phyloP scores from a whole-genome alignment of 352 stramenopile species.

The Phytophthora fragariae region DNA sequence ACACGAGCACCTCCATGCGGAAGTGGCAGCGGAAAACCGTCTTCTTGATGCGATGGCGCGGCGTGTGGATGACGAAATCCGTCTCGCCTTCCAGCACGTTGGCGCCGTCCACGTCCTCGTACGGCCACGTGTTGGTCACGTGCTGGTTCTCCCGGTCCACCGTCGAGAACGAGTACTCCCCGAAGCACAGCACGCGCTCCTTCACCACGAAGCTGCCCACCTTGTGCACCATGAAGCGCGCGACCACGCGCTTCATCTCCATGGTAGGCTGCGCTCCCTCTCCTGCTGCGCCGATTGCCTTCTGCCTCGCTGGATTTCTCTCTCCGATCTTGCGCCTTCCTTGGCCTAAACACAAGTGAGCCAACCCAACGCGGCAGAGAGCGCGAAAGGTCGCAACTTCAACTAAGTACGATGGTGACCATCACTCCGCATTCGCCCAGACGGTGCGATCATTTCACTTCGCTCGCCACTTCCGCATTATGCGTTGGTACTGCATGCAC shows the following conservation, averaged over 20 bases:
- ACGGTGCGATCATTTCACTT: constrained; percentile 1
- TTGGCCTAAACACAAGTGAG: background rate
- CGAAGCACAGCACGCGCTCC: constrained; percentile 85
- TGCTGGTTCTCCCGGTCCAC: constrained; percentile 74
- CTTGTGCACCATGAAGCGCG: constrained; percentile 88
- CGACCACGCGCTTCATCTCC: constrained; percentile 68
- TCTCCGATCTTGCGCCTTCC: background rate
- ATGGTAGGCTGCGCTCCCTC: constrained; percentile 23
- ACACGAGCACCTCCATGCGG: constrained; percentile 86
- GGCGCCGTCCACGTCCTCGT: constrained; percentile 76
- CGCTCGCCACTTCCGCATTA: constrained; percentile 16
- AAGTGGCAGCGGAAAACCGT: constrained; percentile 83
- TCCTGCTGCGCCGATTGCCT: constrained; percentile 1
- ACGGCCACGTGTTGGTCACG: constrained; percentile 85
- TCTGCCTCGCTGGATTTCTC: constrained; percentile 6
- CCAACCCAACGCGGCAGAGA: constrained; percentile 30
- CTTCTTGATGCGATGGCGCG: constrained; percentile 82
- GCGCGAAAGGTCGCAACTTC: constrained; percentile 30
- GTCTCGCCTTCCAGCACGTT: constrained; percentile 75
- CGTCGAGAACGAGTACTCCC: constrained; percentile 75
- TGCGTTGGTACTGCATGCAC: constrained; percentile 81
- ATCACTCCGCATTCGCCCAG: constrained; percentile 10
- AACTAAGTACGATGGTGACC: constrained; percentile 14
- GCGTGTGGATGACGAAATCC: constrained; percentile 82
- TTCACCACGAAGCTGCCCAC: constrained; percentile 87